Evolutionary conservation across 1,139 yeast species (phyloP).

Genomic region (Nakaseomyces delphensis): DNA sequence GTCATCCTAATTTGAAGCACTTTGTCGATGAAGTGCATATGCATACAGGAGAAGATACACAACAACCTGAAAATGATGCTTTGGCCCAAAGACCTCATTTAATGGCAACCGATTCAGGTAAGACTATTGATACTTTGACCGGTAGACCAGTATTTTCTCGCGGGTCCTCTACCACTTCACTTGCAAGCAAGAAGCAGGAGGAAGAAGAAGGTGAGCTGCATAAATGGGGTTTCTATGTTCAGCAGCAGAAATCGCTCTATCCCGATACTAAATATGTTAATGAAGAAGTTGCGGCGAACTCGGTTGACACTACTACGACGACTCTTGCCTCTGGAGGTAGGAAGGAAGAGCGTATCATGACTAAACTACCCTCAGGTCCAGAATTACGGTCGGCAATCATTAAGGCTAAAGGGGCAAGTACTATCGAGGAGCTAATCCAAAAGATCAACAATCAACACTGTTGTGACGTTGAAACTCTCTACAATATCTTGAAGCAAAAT

Average conservation of each 20-base stretch:
- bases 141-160: slow-evolving; percentile 58
- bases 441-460: slow-evolving; percentile 44
- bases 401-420: slow-evolving; percentile 65
- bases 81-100: slow-evolving; percentile 42
- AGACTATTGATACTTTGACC: slow-evolving; percentile 55
- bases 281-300: background rate
- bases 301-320: slow-evolving; percentile 1
- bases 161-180: slow-evolving; percentile 51
- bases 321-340: background rate
- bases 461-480: slow-evolving; percentile 47
- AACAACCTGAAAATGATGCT: slow-evolving; percentile 13
- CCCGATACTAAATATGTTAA: slow-evolving; percentile 27
- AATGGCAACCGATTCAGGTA: slow-evolving; percentile 53
- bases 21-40: slow-evolving; percentile 9
- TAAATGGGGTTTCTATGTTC: slow-evolving; percentile 66
- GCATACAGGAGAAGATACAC: background rate
- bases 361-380: slow-evolving; percentile 57
- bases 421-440: slow-evolving; percentile 58
- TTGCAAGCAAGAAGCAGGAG: slow-evolving; percentile 68
- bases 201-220: slow-evolving; percentile 87
- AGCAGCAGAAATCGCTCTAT: slow-evolving; percentile 42
- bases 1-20: slow-evolving; percentile 13
- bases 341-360: slow-evolving; percentile 11
- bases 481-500: slow-evolving; percentile 26
- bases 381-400: slow-evolving; percentile 67